These are phyloP conservation scores for Geranium incanum DNA, from an alignment of 441 rosid species.

Conservation along the genomic window DNA sequence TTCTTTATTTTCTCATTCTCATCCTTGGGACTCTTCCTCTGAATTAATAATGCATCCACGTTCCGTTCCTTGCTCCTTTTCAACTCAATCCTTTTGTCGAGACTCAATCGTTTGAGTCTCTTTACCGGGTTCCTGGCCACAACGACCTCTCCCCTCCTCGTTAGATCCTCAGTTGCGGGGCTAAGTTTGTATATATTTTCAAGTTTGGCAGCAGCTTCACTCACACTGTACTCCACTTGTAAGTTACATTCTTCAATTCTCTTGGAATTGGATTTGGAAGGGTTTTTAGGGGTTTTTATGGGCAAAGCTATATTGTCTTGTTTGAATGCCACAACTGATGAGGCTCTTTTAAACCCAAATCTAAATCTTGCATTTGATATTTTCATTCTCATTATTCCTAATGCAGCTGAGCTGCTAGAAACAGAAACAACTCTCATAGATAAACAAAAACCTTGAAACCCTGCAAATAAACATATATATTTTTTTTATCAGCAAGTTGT, in stretches of 20 bases:
- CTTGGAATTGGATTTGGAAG: constrained; percentile 25
- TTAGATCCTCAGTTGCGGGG: constrained; percentile 31
- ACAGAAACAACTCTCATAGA: constrained; percentile 83
- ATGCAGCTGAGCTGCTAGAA: constrained; percentile 73
- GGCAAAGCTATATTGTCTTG: constrained; percentile 45
- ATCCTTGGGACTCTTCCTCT: constrained; percentile 22
- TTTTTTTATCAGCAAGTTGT: neutral
- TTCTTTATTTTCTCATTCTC: constrained; percentile 64
- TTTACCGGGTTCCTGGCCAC: constrained; percentile 40
- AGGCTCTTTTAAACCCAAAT: constrained; percentile 23
- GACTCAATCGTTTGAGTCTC: constrained; percentile 52
- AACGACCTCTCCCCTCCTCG: constrained; percentile 38
- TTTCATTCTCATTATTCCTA: constrained; percentile 46
- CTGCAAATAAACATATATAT: neutral
- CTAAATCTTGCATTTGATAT: constrained; percentile 35
- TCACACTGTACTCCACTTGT: constrained; percentile 66
- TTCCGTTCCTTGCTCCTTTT: constrained; percentile 36
- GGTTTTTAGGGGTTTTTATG: constrained; percentile 35
- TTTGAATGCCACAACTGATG: constrained; percentile 59
- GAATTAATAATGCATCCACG: constrained; percentile 9
- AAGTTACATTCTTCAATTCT: constrained; percentile 21
- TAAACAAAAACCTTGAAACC: constrained; percentile 13
- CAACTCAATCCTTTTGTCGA: constrained; percentile 51
- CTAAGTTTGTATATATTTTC: constrained; percentile 77
- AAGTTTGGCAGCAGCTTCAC: constrained; percentile 84